Base-by-base conservation (phyloP, 2,329 filamentous ascomycete genomes). In the Xylaria sp. region DNA sequence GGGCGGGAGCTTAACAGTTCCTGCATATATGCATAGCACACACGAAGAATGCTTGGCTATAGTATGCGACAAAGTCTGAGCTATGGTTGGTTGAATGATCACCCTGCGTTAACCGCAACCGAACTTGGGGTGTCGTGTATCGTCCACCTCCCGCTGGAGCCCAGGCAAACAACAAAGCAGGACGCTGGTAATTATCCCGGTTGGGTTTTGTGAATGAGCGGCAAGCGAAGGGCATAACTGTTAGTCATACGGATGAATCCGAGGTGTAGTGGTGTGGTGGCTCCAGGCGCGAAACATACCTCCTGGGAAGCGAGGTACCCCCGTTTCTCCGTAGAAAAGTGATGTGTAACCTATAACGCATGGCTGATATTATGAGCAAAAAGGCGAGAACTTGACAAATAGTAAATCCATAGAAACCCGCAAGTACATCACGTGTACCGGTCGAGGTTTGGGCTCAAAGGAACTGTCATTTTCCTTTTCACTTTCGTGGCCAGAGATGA, bases 191-290 rank as follows among this genome's bases (percentile, higher is more conserved):
- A 62, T 33, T 41, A 61, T 66, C 23, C 57, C 67, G 68, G 64
- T 68, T 65, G 64, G 64, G 59, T 23, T 65, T 69, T 33, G 61
- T 63, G 52, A 59, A 64, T 46, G 57, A 63, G 64, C 61, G 64
- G 60, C 64, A 73, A 72, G 64, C 68, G 57, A 71, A 67, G 62
- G 63, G 56, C 52, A 68, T 62, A n/a, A 12, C 46, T 60, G 55
- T 71, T 67, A 70, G 71, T 68, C 66, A 73, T 66, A 59, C 39
- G 65, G 66, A 60, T 55, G 57, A 65, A 54, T 43, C 48, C 52
- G 51, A 64, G 49, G 20, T 36, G 49, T 59, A 60, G 55, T 67
- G 65, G 66, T 65, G 56, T 66, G 56, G 64, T 61, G 62, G 36
- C 59, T 39, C 41, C 25, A 20, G 33, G 62, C 39, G 20, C 57